Evolutionary conservation across 1,284 basidiomycete genomes (phyloP).

Genomic region (Apiotrichum porosum): DNA sequence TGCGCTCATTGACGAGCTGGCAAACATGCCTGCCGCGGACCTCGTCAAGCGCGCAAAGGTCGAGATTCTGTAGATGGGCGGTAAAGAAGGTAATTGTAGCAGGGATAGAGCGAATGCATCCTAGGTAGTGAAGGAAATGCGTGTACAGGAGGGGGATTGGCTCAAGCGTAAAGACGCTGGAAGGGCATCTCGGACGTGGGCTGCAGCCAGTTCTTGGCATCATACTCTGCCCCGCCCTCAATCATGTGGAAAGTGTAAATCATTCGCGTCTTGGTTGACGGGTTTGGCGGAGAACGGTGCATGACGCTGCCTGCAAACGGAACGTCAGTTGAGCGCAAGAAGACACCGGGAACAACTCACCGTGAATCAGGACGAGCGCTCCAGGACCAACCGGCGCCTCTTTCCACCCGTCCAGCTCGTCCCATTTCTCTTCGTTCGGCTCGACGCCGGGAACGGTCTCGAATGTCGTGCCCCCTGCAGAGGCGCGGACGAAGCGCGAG

Average conservation of each 20-base stretch:
- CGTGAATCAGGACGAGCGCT: conserved; percentile 77
- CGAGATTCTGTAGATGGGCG: conserved; percentile 20
- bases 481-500: conserved; percentile 73
- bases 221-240: conserved; percentile 45
- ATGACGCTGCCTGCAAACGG: conserved; percentile 62
- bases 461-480: conserved; percentile 60
- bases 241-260: conserved; percentile 89
- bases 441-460: conserved; percentile 56
- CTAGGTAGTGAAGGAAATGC: too few relatives aligned
- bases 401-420: conserved; percentile 58
- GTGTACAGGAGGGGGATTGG: too few relatives aligned
- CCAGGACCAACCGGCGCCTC: conserved; percentile 70
- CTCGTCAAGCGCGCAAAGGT: conserved; percentile 56
- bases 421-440: conserved; percentile 53
- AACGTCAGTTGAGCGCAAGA: neutral
- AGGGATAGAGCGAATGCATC: neutral
- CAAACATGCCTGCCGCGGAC: conserved; percentile 58
- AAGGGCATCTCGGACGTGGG: conserved; percentile 77
- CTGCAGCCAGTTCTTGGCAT: conserved; percentile 58
- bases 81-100: too few relatives aligned
- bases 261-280: conserved; percentile 65
- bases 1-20: conserved; percentile 78
- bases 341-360: conserved; percentile 21
- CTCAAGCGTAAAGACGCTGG: conserved; percentile 6
- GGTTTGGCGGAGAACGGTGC: conserved; percentile 79